These are phyloP conservation scores for Tylopilus rubrobrunneus DNA, from an alignment of 768 basidiomycete genomes.

Conservation along the genomic window DNA sequence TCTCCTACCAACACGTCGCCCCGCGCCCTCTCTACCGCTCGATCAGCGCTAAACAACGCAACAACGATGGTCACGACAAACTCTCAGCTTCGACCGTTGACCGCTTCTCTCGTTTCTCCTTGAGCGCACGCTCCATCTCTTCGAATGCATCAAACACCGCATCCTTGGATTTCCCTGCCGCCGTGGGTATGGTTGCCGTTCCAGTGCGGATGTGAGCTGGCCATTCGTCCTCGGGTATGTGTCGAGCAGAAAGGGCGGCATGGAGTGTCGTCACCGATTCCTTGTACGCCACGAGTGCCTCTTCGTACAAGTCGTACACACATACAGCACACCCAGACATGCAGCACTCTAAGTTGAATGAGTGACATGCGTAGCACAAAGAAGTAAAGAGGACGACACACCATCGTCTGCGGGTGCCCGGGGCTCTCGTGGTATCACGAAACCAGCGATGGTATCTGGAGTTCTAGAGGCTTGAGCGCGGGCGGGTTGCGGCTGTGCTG, in stretches of 20 bases:
- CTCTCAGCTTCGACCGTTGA: conserved; percentile 32
- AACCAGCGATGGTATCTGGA: conserved; percentile 20
- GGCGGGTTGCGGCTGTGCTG: neutral
- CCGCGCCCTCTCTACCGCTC: neutral
- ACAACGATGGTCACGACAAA: conserved; percentile 33
- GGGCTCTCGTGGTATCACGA: conserved; percentile 58
- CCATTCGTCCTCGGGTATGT: conserved; percentile 62
- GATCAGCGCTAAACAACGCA: conserved; percentile 9
- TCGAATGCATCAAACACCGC: conserved; percentile 64
- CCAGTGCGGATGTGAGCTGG: conserved; percentile 45
- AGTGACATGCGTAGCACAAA: too few species aligned
- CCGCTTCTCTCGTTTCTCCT: conserved; percentile 39
- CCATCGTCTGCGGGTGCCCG: conserved; percentile 60
- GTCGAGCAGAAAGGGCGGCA: conserved; percentile 41
- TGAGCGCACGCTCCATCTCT: conserved; percentile 59
- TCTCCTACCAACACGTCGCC: conserved; percentile 17
- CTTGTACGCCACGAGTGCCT: conserved; percentile 61
- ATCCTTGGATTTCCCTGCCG: conserved; percentile 18
- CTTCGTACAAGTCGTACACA: conserved; percentile 84
- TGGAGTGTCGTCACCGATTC: conserved; percentile 47
- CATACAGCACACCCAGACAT: conserved; percentile 95
- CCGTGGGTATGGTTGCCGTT: neutral
- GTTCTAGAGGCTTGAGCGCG: neutral
- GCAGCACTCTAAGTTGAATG: conserved; percentile 70
- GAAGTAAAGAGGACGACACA: neutral